phyloP scores from a whole-genome alignment of 148 eudicot genomes.

The Polygonum aviculare region DNA sequence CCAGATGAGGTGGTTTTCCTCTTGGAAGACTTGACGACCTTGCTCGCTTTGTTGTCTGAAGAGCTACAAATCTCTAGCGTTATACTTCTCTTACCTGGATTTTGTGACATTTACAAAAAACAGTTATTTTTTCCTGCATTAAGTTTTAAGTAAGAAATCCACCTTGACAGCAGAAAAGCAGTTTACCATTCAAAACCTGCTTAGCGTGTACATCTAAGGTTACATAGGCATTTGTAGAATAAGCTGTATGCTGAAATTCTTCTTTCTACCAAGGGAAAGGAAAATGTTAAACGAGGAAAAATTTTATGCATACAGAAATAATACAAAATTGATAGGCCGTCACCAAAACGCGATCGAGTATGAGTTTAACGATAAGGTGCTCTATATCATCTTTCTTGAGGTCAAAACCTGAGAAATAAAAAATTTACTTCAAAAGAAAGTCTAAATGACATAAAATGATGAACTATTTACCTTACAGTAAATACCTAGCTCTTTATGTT shows the following conservation, averaged over 20 bases:
- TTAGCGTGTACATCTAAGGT: constrained; percentile 58
- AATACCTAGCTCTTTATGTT: constrained; percentile 54
- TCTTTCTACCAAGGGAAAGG: constrained; percentile 49
- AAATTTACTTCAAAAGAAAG: not conserved
- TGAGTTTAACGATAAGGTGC: constrained; percentile 78
- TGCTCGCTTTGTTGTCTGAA: constrained; percentile 27
- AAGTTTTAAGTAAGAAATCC: not conserved
- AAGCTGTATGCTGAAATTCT: constrained; percentile 95
- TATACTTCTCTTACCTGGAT: constrained; percentile 59
- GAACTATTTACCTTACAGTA: not conserved
- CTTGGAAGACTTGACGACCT: constrained; percentile 38
- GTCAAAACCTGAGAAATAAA: constrained; percentile 43
- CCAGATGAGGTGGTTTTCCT: constrained; percentile 40
- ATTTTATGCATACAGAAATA: not conserved
- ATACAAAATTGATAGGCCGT: not conserved
- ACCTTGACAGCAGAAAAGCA: constrained; percentile 4
- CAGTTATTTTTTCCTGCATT: not conserved
- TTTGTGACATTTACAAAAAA: not conserved
- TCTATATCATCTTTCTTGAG: constrained; percentile 76
- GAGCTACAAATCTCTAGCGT: constrained; percentile 49
- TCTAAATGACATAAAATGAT: not conserved
- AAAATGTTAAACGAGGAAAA: not conserved
- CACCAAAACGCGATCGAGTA: constrained; percentile 76
- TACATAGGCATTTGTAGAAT: constrained; percentile 88
- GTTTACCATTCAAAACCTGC: constrained; percentile 73